Base-by-base conservation (phyloP, 2,329 filamentous ascomycete genomes). In the Emericellopsis atlantica region DNA sequence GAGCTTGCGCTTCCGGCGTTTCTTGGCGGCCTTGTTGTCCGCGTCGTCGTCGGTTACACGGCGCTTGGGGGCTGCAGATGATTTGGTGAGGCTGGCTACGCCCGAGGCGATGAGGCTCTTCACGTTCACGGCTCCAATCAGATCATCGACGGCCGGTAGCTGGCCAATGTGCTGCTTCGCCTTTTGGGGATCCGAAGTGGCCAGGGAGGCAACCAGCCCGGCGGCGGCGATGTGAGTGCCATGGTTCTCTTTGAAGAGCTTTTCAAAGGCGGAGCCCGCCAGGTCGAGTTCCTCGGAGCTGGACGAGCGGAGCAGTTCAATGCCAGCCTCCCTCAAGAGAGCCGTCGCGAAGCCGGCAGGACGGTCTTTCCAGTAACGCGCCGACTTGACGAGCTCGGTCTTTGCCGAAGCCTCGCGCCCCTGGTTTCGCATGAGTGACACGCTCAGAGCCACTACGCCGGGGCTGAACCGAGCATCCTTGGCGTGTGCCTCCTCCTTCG, bases 161-260 rank as follows among this genome's bases (percentile, higher is more conserved):
- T 67, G 65, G 15, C 67, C 60, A 9, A 77, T 60, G 42, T 81
- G 65, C 1, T 69, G 55, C 41, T 75, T 61, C 16, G 79, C 66
- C 45, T 73, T 73, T 8, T 68, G 56, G 2, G 74, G 70, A 45
- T 82, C 69, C 1, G 65, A 67, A 2, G 75, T 75, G 23, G 84
- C 82, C 50, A 84, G 77, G 9, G 88, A 81, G 4, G 92, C 92
- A 7, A 96, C 76, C n/a, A 92, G 76, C 1, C 92, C 92, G 8
- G 88, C 88, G 14, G 78, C 74, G 2, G 84, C 80, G 41, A 82
- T 71, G 26, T 71, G 72, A 50, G 94, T 85, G 32, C 66, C 66
- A n/a, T 72, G 66, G 34, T 87, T 72, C 44, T 78, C 69, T 3
- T 74, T 62, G 47, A 82, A 74, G 11, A 96, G 70, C 37, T 73